phyloP scores from a whole-genome alignment of 2,329 filamentous ascomycete genomes.

The Aspergillus sp. region DNA sequence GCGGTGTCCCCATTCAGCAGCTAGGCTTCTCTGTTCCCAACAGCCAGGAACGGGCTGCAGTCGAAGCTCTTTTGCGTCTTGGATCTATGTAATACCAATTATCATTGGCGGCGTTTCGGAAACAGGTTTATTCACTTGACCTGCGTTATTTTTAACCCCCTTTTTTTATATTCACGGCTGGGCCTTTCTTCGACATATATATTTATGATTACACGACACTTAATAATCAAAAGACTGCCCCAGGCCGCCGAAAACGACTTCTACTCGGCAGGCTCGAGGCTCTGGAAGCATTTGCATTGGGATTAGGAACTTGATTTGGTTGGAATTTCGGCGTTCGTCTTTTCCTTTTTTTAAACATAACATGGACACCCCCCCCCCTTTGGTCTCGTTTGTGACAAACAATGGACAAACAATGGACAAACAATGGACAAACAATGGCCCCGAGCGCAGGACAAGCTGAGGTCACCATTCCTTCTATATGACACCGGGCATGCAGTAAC shows the following conservation, averaged over 20 bases:
- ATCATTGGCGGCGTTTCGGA: constrained; percentile 25
- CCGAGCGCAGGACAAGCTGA: background rate
- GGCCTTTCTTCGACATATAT: constrained; percentile 14
- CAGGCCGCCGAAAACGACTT: constrained; percentile 13
- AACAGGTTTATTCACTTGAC: constrained; percentile 9
- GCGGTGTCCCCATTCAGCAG: constrained; percentile 34
- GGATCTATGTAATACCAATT: constrained; percentile 46
- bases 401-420: too few relatives aligned
- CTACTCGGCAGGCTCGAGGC: constrained; percentile 23
- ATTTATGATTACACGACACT: constrained; percentile 17
- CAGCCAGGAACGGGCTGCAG: constrained; percentile 48
- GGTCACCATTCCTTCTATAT: constrained; percentile 6
- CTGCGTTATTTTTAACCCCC: constrained; percentile 10
- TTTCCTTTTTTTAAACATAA: background rate
- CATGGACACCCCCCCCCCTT: background rate
- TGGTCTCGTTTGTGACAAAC: constrained; percentile 1
- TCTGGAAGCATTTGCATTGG: constrained; percentile 22
- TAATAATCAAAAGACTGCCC: constrained; percentile 12
- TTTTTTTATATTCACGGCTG: constrained; percentile 17
- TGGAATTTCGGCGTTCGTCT: constrained; percentile 14
- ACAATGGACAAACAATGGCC: background rate
- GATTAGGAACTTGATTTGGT: constrained; percentile 15
- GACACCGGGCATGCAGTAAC: constrained; percentile 9
- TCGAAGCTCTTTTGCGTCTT: constrained; percentile 50
- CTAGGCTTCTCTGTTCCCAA: constrained; percentile 33